These are phyloP conservation scores for Alternaria burnsii DNA, from an alignment of 2,329 filamentous ascomycete genomes.

Conservation along the genomic window DNA sequence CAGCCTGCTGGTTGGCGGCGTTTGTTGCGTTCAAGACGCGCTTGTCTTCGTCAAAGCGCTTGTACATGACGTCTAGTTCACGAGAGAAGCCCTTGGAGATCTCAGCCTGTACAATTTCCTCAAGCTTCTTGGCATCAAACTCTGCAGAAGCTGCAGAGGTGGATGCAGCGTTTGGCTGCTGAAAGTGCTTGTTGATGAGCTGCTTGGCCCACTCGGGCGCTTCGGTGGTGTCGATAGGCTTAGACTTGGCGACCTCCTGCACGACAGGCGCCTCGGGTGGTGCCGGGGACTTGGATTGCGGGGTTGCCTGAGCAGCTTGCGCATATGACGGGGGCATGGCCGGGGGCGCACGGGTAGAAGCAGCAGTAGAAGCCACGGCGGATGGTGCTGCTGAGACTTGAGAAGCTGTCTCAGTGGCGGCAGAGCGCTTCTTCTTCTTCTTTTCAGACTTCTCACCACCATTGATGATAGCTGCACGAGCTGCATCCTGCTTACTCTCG, in stretches of 20 bases:
- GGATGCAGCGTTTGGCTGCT: conserved; percentile 31
- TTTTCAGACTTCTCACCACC: conserved; percentile 54
- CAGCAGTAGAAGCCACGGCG: conserved; percentile 16
- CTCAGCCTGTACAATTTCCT: conserved; percentile 57
- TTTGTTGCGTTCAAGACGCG: conserved; percentile 69
- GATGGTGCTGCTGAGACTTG: conserved; percentile 51
- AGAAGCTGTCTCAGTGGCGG: conserved; percentile 54
- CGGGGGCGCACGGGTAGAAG: conserved; percentile 28
- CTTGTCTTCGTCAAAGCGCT: conserved; percentile 73
- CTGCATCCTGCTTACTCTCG: conserved; percentile 53
- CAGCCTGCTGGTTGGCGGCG: conserved; percentile 72
- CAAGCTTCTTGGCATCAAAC: conserved; percentile 63
- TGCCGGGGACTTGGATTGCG: conserved; percentile 43
- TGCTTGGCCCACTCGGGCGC: conserved; percentile 50
- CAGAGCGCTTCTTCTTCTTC: conserved; percentile 74
- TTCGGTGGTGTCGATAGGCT: conserved; percentile 32
- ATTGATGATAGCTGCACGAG: conserved; percentile 52
- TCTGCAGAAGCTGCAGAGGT: conserved; percentile 21
- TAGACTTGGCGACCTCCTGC: conserved; percentile 24
- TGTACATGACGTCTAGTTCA: conserved; percentile 65
- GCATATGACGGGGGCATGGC: conserved; percentile 51
- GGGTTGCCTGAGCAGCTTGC: conserved; percentile 49
- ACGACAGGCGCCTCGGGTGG: conserved; percentile 26
- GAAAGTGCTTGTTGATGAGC: conserved; percentile 42
- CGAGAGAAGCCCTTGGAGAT: conserved; percentile 56